These are phyloP conservation scores for Tetrapisispora pingtungensis DNA, from an alignment of 805 yeast species.

Conservation along the genomic window DNA sequence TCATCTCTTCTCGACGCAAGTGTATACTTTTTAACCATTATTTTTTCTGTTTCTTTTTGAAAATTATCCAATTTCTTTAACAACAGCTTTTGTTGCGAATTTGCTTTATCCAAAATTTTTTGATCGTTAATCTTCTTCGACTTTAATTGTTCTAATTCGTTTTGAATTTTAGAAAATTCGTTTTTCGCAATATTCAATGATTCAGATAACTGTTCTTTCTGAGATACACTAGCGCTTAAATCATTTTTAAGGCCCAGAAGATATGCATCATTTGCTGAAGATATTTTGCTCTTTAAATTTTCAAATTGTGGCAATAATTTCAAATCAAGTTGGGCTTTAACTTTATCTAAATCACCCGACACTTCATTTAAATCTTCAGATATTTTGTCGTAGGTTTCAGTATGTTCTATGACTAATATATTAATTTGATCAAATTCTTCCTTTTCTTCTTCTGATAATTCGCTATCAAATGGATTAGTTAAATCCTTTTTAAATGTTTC, in stretches of 20 bases:
- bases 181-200: conserved; percentile 25
- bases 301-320: conserved; percentile 44
- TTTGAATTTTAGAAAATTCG: conserved; percentile 23
- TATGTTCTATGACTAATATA: conserved; percentile 34
- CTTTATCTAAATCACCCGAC: conserved; percentile 18
- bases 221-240: conserved; percentile 21
- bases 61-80: conserved; percentile 49
- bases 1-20: conserved; percentile 58
- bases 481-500: conserved; percentile 41
- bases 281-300: conserved; percentile 27
- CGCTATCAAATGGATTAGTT: conserved; percentile 41
- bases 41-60: conserved; percentile 56
- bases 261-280: conserved; percentile 9
- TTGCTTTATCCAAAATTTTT: conserved; percentile 37
- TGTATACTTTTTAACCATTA: conserved; percentile 50
- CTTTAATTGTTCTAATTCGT: conserved; percentile 21
- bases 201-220: conserved; percentile 21
- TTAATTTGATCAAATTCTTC: conserved; percentile 33
- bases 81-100: conserved; percentile 45
- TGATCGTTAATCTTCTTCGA: conserved; percentile 27
- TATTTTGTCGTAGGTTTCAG: conserved; percentile 35
- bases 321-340: conserved; percentile 50
- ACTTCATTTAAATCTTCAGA: conserved; percentile 17
- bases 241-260: conserved; percentile 11
- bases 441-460: conserved; percentile 42